Percentiles rank a stretch among this genome's conserved stretches.
phyloP scores from a whole-genome alignment of 352 stramenopile genomes.

The Globisporangium takayamanum region DNA sequence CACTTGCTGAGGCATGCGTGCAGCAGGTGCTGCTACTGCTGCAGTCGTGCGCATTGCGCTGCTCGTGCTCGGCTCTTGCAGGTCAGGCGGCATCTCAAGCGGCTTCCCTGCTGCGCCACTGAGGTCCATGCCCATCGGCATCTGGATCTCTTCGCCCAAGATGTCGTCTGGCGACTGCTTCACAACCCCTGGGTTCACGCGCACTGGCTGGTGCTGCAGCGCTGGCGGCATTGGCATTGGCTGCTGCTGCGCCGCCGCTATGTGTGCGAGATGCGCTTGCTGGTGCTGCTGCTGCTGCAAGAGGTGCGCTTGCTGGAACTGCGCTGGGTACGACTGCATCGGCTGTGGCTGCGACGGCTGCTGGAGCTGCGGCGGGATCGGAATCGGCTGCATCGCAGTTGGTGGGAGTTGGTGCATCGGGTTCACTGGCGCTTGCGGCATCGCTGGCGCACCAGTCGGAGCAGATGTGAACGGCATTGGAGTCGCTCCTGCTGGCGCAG shows the following conservation, averaged over 20 bases:
- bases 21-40: not conserved
- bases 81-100: constrained; percentile 53
- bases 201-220: constrained; percentile 4
- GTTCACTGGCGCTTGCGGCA: not conserved
- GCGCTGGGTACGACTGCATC: constrained; percentile 23
- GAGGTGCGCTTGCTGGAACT: constrained; percentile 13
- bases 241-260: not conserved
- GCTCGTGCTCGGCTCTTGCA: constrained; percentile 32
- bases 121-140: constrained; percentile 10
- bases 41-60: constrained; percentile 3
- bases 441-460: not conserved
- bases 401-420: constrained; percentile 4
- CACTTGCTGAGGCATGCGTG: not conserved
- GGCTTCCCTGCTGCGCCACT: constrained; percentile 27
- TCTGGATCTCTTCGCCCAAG: constrained; percentile 35
- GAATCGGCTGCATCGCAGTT: constrained; percentile 35
- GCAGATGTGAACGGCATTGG: not conserved
- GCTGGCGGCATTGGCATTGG: not conserved
- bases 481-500: not conserved
- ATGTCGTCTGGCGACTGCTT: constrained; percentile 53
- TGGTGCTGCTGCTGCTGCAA: not conserved
- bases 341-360: not conserved
- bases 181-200: not conserved
- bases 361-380: constrained; percentile 32
- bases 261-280: constrained; percentile 4